Evolutionary conservation across 2,329 filamentous ascomycete genomes (phyloP).

Genomic region (Lojkania enalia): DNA sequence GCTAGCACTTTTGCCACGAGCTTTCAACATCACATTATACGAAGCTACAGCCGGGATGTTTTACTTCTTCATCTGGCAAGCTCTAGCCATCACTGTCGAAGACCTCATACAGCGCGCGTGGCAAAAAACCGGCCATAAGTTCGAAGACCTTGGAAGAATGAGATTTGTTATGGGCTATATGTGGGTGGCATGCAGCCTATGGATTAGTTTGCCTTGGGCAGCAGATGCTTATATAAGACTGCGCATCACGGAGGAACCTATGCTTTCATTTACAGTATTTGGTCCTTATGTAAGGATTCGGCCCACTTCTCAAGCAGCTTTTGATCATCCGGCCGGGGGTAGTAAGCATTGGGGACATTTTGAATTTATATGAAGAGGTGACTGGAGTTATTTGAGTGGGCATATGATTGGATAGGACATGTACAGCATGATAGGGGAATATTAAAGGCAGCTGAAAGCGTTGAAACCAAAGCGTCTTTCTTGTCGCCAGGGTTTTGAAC

Average conservation of each 20-base stretch:
- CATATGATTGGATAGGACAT: too few relatives aligned
- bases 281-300: background rate
- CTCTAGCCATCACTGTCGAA: constrained; percentile 15
- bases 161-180: constrained; percentile 6
- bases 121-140: background rate
- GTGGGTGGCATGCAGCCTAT: constrained; percentile 10
- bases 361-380: too few relatives aligned
- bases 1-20: constrained; percentile 10
- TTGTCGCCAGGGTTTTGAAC: too few relatives aligned
- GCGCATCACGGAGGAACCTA: constrained; percentile 6
- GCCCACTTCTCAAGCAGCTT: too few relatives aligned
- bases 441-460: too few relatives aligned
- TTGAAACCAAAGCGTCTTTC: too few relatives aligned
- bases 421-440: too few relatives aligned
- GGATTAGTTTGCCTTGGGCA: constrained; percentile 7
- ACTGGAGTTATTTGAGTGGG: too few relatives aligned
- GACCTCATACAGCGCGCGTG: constrained; percentile 13
- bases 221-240: constrained; percentile 12
- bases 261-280: constrained; percentile 2
- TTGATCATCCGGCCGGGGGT: too few relatives aligned
- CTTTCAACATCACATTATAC: constrained; percentile 9
- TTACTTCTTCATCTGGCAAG: constrained; percentile 19
- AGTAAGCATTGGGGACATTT: too few relatives aligned
- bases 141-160: background rate
- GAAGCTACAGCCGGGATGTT: constrained; percentile 12